Evolutionary conservation across 768 basidiomycete species (phyloP), one percentile per base, ranked within the genome.

Genomic region (Hygrophoropsis aurantiaca): DNA sequence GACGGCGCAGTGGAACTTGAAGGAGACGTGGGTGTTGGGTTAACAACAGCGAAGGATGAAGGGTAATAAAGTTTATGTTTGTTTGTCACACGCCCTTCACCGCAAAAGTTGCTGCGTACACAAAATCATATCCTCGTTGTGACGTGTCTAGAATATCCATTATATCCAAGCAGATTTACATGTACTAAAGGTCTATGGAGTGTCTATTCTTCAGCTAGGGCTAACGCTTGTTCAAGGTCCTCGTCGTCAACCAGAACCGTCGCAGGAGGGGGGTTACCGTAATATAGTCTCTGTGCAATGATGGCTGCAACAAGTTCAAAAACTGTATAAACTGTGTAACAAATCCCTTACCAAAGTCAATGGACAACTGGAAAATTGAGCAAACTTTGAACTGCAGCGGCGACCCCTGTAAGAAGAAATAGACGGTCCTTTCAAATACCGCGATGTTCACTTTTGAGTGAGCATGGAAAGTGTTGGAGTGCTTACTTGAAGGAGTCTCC

Each of bases 401-500:
- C 0, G 84, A 84, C 11, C 72, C 62, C 59, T 86, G 78, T 40
- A 82, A 52, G 67, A 93, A 91, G 66, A 92, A 93, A 60, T 93
- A 93, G 3, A 76, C 74, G 10, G 85, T 82, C 62, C 90, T 93
- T 56, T 4, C 24, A 23, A 39, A 13, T 13, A 30, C 27, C 27
- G 27, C 27, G 27, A 30, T 13, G 13, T 30, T 13, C 6, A 30
- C 27, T 13, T 30, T 13, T 7, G 13, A 13, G 27, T 30, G 27
- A 30, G 27, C 27, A 13, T 30, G 38, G 18, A 39, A 16, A 15
- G 27, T 32, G 37, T 34, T 56, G 33, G 38, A 41, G 24, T 48
- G 51, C 75, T 52, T 57, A 90, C 90, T 93, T 93, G 79, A 89
- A 92, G 15, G 80, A 65, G 66, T 93, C 90, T 53, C 90, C 90